These are phyloP conservation scores for Nitzschia sp. DNA, from an alignment of 108 stramenopile species.

Conservation along the genomic window DNA sequence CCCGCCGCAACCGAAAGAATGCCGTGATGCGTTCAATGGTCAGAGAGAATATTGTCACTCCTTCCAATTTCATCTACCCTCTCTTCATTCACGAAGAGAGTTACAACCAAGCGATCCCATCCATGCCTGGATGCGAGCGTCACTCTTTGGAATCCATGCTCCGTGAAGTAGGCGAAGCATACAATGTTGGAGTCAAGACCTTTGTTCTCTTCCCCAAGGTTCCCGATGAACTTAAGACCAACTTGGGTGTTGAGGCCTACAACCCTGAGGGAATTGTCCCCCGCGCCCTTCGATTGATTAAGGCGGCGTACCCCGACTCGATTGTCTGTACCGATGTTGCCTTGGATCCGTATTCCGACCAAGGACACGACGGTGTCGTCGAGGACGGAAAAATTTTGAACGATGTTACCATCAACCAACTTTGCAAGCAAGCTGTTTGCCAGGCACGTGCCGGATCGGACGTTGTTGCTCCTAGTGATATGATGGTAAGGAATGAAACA, in stretches of 20 bases:
- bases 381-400: conserved; percentile 95
- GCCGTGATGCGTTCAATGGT: conserved; percentile 93
- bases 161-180: conserved; percentile 88
- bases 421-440: conserved; percentile 96
- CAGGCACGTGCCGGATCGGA: conserved; percentile 97
- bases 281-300: conserved; percentile 94
- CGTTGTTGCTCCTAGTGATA: conserved; percentile 95
- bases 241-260: conserved; percentile 95
- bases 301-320: conserved; percentile 87
- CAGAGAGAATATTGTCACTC: conserved; percentile 94
- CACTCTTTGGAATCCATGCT: conserved; percentile 89
- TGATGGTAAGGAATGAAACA: conserved; percentile 68
- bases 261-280: conserved; percentile 96
- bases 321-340: conserved; percentile 96
- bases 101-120: conserved; percentile 77
- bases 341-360: conserved; percentile 96
- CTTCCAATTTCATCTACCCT: conserved; percentile 96
- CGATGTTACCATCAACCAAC: conserved; percentile 95
- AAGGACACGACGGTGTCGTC: conserved; percentile 98
- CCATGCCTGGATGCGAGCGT: conserved; percentile 96
- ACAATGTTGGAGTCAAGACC: conserved; percentile 85
- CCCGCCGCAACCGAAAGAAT: conserved; percentile 96
- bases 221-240: conserved; percentile 93
- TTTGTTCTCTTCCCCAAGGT: conserved; percentile 97
- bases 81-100: conserved; percentile 97